Percentiles rank a stretch among this genome's conserved stretches.
These are phyloP conservation scores for Fomitopsis schrenkii DNA, from an alignment of 1,284 basidiomycete genomes.

Conservation along the genomic window DNA sequence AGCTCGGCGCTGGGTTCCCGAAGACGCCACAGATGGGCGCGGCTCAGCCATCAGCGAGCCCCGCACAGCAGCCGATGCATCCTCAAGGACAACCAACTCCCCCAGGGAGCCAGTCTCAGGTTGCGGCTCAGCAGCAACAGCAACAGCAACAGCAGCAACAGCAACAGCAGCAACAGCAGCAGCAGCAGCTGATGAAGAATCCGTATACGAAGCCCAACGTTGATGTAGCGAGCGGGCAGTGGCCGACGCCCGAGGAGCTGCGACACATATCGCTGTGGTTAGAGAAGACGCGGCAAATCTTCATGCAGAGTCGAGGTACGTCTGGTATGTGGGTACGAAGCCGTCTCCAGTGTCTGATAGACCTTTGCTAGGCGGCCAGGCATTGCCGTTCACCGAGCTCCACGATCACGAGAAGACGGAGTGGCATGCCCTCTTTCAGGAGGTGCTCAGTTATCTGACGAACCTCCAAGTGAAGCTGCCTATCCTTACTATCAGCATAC, in stretches of 20 bases:
- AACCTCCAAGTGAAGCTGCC: constrained; percentile 51
- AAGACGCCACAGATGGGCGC: not conserved
- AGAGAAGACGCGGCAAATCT: not conserved
- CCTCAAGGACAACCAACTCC: not conserved
- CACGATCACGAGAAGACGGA: constrained; percentile 47
- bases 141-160: not conserved
- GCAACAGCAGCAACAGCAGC: not conserved
- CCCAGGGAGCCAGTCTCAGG: not conserved
- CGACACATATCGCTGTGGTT: not conserved
- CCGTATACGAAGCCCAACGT: not conserved
- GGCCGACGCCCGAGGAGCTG: not conserved
- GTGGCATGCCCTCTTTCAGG: constrained; percentile 47
- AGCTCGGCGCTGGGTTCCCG: not conserved
- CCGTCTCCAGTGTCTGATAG: not conserved
- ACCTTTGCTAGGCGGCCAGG: not conserved
- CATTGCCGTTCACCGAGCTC: constrained; percentile 19
- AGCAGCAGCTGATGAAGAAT: no score
- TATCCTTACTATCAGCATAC: constrained; percentile 40
- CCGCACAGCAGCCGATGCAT: not conserved
- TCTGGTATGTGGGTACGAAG: not conserved
- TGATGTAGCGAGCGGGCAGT: not conserved
- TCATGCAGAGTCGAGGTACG: not conserved
- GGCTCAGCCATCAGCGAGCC: not conserved
- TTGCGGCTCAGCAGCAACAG: no score
- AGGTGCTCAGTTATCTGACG: constrained; percentile 35